These are phyloP conservation scores for Neurospora tetraspora DNA, from an alignment of 495 filamentous ascomycete species.

Conservation along the genomic window DNA sequence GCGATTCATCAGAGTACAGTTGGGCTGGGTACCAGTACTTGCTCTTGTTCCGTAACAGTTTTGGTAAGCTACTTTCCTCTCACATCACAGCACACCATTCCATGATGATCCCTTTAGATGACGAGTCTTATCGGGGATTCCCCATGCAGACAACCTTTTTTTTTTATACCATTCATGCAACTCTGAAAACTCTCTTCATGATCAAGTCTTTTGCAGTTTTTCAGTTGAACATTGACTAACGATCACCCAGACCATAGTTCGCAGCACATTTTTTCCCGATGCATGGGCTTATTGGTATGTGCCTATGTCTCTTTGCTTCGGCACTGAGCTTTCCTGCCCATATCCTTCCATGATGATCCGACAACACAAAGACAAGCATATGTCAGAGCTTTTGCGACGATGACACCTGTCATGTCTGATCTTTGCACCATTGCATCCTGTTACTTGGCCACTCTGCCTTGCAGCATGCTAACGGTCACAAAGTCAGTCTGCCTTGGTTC, in stretches of 20 bases:
- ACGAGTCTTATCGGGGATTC: slow-evolving; percentile 78
- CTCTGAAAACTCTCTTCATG: slow-evolving; percentile 36
- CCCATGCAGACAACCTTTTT: slow-evolving; percentile 64
- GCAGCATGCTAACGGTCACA: slow-evolving; percentile 13
- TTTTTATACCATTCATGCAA: slow-evolving; percentile 75
- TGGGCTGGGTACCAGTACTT: neutral
- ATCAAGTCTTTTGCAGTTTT: neutral
- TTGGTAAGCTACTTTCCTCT: slow-evolving; percentile 6
- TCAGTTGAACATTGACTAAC: neutral
- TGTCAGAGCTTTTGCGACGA: slow-evolving; percentile 67
- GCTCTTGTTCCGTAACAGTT: neutral
- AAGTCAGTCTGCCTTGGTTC: neutral
- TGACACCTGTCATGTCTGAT: slow-evolving; percentile 43
- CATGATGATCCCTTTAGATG: slow-evolving; percentile 70
- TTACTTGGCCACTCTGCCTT: neutral
- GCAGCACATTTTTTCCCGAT: neutral
- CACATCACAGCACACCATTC: slow-evolving; percentile 5
- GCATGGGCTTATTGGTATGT: slow-evolving; percentile 10
- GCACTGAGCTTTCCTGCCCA: neutral
- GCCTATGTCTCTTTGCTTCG: neutral
- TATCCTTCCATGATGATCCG: slow-evolving; percentile 51
- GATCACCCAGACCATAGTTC: neutral
- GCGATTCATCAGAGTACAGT: neutral
- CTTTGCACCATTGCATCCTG: slow-evolving; percentile 20
- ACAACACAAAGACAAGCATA: slow-evolving; percentile 73